phyloP scores from a whole-genome alignment of 768 basidiomycete genomes.

The Tricholoma sp. region DNA sequence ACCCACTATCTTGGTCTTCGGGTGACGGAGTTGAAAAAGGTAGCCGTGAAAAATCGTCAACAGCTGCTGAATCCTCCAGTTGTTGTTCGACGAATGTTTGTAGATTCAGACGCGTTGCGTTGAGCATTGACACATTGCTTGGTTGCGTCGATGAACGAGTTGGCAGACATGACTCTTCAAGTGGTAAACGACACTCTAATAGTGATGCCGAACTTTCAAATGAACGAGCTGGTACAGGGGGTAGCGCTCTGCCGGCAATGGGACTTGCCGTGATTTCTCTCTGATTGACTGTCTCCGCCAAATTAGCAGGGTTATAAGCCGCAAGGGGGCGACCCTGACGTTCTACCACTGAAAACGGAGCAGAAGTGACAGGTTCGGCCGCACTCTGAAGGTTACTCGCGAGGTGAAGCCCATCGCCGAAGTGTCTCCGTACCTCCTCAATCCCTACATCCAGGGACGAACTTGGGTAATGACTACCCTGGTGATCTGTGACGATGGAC shows the following conservation, averaged over 20 bases:
- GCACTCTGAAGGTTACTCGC: neutral
- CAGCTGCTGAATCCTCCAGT: neutral
- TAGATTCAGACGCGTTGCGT: neutral
- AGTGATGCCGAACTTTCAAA: neutral
- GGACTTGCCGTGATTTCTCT: neutral
- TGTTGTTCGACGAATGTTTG: neutral
- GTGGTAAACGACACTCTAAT: neutral
- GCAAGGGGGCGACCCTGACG: neutral
- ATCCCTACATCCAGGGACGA: neutral
- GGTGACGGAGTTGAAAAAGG: neutral
- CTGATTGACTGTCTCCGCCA: neutral
- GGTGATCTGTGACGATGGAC: neutral
- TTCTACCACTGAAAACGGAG: neutral
- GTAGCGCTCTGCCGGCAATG: neutral
- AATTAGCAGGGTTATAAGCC: too few species aligned
- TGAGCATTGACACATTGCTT: neutral
- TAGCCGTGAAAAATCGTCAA: neutral
- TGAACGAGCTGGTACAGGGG: neutral
- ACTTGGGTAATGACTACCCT: neutral
- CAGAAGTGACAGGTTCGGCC: neutral
- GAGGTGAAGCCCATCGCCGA: neutral
- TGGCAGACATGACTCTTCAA: neutral
- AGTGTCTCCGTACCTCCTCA: neutral
- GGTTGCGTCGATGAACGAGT: neutral
- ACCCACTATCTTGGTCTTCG: neutral